Conservation (phyloP, 371 early-diverging fungal species). For the Apophysomyces elegans region DNA sequence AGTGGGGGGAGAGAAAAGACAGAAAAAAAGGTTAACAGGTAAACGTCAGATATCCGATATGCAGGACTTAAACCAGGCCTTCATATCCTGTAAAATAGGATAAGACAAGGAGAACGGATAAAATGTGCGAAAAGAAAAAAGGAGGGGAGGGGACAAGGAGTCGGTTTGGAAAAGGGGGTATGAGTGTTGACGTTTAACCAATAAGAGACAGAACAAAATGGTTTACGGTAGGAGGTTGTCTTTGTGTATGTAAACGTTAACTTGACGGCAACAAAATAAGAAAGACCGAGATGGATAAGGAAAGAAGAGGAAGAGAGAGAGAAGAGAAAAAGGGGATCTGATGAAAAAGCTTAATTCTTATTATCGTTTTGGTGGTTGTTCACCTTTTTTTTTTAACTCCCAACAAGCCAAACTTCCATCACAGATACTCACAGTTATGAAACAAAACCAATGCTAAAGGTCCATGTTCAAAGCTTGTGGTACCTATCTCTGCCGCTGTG, state of each 20-base stretch:
- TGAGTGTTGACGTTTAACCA: not conserved
- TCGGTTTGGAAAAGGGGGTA: not conserved
- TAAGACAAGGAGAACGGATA: slow-evolving; percentile 4
- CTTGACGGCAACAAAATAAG: not conserved
- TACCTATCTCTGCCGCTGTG: slow-evolving; percentile 4
- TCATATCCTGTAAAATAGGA: slow-evolving; percentile 7
- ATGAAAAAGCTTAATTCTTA: not conserved
- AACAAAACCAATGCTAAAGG: not conserved
- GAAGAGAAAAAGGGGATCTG: not conserved
- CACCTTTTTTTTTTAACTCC: not conserved
- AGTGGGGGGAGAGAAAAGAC: slow-evolving; percentile 12
- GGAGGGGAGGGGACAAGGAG: not conserved
- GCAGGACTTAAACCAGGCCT: slow-evolving; percentile 7
- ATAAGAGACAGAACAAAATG: not conserved
- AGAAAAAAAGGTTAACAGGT: slow-evolving; percentile 16
- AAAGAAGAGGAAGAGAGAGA: slow-evolving; percentile 2
- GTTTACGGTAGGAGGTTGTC: not conserved
- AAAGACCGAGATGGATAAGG: not conserved
- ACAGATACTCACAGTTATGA: not conserved
- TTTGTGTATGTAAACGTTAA: not conserved
- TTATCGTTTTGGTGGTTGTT: not conserved
- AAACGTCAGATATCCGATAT: slow-evolving; percentile 10
- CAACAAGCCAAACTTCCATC: slow-evolving; percentile 1
- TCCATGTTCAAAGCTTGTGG: slow-evolving; percentile 1
- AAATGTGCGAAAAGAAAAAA: slow-evolving; percentile 14